Evolutionary conservation across 345 rosid genomes (phyloP).

Genomic region (Erucastrum elatum): DNA sequence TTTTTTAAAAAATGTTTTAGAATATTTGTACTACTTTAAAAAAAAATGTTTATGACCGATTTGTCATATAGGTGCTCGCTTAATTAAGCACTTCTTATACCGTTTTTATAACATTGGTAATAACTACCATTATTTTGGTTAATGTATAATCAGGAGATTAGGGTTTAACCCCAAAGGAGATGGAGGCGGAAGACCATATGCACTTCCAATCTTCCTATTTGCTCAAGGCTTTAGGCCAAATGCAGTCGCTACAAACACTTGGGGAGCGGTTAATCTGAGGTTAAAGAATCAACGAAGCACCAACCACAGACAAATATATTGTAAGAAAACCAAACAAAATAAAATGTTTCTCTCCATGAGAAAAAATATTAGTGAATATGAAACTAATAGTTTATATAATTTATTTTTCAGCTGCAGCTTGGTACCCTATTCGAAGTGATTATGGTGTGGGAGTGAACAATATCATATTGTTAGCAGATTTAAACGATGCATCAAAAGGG

Average conservation of each 20-base stretch:
- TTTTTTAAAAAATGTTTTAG: not conserved
- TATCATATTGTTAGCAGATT: conserved; percentile 2
- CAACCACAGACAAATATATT: conserved; percentile 18
- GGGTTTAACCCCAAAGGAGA: conserved; percentile 16
- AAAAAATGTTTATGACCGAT: not conserved
- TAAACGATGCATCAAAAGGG: conserved; percentile 34
- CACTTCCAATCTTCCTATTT: conserved; percentile 14
- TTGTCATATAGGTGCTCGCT: not conserved
- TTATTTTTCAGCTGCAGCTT: conserved; percentile 24
- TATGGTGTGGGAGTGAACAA: conserved; percentile 23
- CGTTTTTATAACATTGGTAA: not conserved
- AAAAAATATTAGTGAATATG: not conserved
- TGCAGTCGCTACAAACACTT: conserved; percentile 20
- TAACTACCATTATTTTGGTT: not conserved
- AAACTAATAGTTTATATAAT: not conserved
- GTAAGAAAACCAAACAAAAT: conserved; percentile 17
- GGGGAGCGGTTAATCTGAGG: conserved; percentile 34
- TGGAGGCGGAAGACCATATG: not conserved
- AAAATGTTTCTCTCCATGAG: not conserved
- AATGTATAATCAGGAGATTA: conserved; percentile 25
- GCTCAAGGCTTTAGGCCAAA: conserved; percentile 26
- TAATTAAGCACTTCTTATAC: not conserved
- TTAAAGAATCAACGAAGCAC: conserved; percentile 31
- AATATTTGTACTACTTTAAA: not conserved
- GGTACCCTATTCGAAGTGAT: conserved; percentile 30